Base-by-base conservation (phyloP, 768 basidiomycete species). In the Steccherinum ochraceum region DNA sequence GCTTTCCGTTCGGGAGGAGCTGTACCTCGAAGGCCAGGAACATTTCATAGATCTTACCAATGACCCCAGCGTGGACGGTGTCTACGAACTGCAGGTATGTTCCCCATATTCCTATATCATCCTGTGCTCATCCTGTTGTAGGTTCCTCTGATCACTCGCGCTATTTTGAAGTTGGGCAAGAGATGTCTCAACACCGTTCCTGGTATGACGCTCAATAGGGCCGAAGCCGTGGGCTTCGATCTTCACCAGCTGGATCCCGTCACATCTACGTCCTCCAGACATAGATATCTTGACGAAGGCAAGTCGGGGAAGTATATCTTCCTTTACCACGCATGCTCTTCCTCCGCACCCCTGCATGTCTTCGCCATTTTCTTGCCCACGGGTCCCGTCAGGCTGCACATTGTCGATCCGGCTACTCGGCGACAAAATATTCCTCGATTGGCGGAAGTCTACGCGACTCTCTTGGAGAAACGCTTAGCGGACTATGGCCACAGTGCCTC, bases 1-100 rank as follows among this genome's bases (percentile, higher is more conserved):
- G 58, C 72, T 98, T 23, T 71, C 78, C 11, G 90, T 93, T 20
- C 78, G 84, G 25, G 96, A 98, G 63, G 84, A 87, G 4, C 69
- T 85, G 13, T 99, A 89, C 67, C 74, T 86, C 24, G 81, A 88
- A 24, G 89, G 86, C 24, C 86, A 91, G 58, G 86, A 91, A 50
- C 91, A 96, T 64, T 97, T 98, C 62, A 84, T 92, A 16, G 86
- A 93, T 63, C 74, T 98, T 46, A 90, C 82, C 52, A 96, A 96
- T 61, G 89, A 94, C 60, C 90, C 94, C 0, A 92, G 89, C 61
- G 91, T 97, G 7, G 93, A 97, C 58, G 93, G 92, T 1, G 88
- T 96, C 3, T 99, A 86, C 60, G 96, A 99, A 69, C 75, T 86
- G 18, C 93, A 98, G 78, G 91, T 93, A 56, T 40, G 73, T 16